These are phyloP conservation scores for Odontarrhena argentea DNA, from an alignment of 345 rosid genomes.

Conservation along the genomic window DNA sequence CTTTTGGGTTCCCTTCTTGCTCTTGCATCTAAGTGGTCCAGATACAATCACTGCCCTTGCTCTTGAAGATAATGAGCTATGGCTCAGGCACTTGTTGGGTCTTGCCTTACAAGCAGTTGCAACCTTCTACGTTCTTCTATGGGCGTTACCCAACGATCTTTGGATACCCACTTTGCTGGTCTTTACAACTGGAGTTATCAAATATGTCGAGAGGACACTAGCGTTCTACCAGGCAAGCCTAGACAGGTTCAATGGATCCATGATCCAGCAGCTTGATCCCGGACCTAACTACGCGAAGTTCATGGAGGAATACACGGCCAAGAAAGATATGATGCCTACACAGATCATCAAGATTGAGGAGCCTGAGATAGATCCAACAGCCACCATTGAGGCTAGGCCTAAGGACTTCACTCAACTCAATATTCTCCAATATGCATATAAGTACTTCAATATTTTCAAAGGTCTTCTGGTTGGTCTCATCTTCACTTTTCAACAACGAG, in stretches of 20 bases:
- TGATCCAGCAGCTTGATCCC: conserved; percentile 2
- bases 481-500: not conserved
- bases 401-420: not conserved
- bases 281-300: conserved; percentile 1
- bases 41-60: conserved; percentile 28
- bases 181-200: not conserved
- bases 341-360: not conserved
- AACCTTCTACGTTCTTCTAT: conserved; percentile 1
- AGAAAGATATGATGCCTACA: not conserved
- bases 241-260: not conserved
- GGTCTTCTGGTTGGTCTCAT: conserved; percentile 11
- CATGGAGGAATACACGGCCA: conserved; percentile 1
- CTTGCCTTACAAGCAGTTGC: not conserved
- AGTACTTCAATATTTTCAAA: conserved; percentile 4
- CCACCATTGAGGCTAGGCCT: too few species aligned
- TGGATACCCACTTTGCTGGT: not conserved
- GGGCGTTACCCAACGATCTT: conserved; percentile 6
- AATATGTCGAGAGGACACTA: conserved; percentile 2
- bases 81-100: conserved; percentile 15
- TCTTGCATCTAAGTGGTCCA: conserved; percentile 37
- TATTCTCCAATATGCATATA: not conserved
- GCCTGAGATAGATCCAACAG: not conserved
- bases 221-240: not conserved
- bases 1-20: conserved; percentile 13
- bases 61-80: conserved; percentile 24